phyloP scores from a whole-genome alignment of 208 protist genomes.

The Acanthamoeba sp. region DNA sequence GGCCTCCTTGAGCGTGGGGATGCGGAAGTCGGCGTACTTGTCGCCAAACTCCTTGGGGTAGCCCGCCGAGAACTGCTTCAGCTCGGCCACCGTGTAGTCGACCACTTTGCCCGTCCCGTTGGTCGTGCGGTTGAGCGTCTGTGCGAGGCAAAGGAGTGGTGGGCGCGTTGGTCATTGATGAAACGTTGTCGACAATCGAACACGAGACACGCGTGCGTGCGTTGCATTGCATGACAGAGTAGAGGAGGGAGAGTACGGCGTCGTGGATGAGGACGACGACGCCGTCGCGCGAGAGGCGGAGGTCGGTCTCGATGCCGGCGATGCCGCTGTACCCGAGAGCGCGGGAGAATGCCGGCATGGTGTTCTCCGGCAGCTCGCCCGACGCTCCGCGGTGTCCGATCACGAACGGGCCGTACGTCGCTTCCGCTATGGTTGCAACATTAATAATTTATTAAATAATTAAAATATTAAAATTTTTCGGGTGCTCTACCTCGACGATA shows the following conservation, averaged over 20 bases:
- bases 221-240: background rate
- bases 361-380: constrained; percentile 8
- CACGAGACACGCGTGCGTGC: too few species aligned
- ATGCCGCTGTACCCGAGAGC: background rate
- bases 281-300: background rate
- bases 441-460: too few species aligned
- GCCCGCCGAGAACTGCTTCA: constrained; percentile 9
- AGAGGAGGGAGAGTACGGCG: background rate
- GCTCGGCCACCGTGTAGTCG: constrained; percentile 17
- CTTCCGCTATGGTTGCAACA: background rate
- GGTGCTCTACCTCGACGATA: background rate
- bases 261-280: constrained; percentile 44
- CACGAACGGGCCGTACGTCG: background rate
- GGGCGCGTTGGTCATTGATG: too few species aligned
- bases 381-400: constrained; percentile 20
- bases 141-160: too few species aligned
- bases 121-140: constrained; percentile 30
- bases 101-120: background rate
- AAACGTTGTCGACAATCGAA: too few species aligned
- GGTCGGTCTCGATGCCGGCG: constrained; percentile 29
- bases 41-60: constrained; percentile 19
- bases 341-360: background rate
- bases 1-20: background rate
- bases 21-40: background rate
- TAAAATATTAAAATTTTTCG: background rate